Conservation (phyloP, 352 stramenopile genomes). For the Elongisporangium undulatum region DNA sequence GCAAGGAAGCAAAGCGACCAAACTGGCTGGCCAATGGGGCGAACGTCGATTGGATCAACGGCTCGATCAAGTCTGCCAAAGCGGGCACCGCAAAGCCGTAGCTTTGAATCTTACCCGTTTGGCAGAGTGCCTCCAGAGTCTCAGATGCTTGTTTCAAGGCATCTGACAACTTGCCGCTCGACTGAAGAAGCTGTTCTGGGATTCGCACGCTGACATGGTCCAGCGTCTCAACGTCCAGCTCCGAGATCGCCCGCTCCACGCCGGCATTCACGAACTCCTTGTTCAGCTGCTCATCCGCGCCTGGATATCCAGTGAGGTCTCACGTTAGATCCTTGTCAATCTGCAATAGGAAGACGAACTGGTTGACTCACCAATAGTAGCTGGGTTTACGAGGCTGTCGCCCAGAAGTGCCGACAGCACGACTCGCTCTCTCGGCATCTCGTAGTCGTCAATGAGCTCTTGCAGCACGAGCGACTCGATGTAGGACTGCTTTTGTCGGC, state of each 20-base stretch:
- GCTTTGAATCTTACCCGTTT: constrained; percentile 47
- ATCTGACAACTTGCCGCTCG: constrained; percentile 19
- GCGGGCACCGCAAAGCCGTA: constrained; percentile 48
- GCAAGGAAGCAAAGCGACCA: constrained; percentile 54
- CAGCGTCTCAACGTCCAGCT: constrained; percentile 52
- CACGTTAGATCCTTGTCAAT: not conserved
- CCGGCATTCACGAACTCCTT: constrained; percentile 37
- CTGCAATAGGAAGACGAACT: not conserved
- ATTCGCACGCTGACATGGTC: constrained; percentile 64
- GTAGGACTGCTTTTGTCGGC: constrained; percentile 55
- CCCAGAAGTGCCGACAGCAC: constrained; percentile 56
- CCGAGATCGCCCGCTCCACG: constrained; percentile 38
- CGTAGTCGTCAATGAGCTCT: constrained; percentile 54
- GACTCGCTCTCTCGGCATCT: constrained; percentile 55
- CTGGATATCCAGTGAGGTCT: constrained; percentile 3
- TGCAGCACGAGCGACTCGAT: constrained; percentile 64
- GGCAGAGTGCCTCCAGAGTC: constrained; percentile 32
- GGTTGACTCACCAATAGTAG: constrained; percentile 8
- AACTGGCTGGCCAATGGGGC: constrained; percentile 32
- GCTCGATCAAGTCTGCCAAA: constrained; percentile 21
- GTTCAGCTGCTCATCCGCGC: constrained; percentile 30
- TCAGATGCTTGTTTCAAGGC: constrained; percentile 27
- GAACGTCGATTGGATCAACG: constrained; percentile 42
- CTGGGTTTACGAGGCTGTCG: constrained; percentile 39
- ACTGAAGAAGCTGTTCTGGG: constrained; percentile 36